A percentile compares a stretch with the other conserved stretches of the same genome.
These are phyloP conservation scores for Diaporthe amygdali DNA, from an alignment of 2,329 filamentous ascomycete species.

Conservation along the genomic window DNA sequence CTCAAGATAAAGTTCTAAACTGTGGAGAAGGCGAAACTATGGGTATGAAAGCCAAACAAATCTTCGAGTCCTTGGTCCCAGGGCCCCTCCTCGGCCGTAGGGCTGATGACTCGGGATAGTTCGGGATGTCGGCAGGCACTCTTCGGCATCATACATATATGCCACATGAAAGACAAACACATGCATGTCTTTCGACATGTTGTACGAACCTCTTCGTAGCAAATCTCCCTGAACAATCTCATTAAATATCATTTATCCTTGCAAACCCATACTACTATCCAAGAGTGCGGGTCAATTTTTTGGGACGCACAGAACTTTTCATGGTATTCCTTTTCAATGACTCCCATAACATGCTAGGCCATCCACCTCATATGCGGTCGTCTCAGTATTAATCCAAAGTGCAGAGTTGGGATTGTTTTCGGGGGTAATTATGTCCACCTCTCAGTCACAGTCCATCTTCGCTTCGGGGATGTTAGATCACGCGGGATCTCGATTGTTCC, in stretches of 20 bases:
- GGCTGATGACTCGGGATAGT: constrained; percentile 11
- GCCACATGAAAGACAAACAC: background rate
- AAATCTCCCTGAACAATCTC: background rate
- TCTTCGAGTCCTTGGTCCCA: background rate
- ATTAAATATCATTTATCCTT: background rate
- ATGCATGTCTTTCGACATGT: no score
- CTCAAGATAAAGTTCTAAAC: no score
- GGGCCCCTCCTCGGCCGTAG: background rate
- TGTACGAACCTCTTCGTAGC: no score
- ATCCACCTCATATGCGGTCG: constrained; percentile 5
- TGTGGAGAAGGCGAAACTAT: background rate
- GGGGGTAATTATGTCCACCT: constrained; percentile 28
- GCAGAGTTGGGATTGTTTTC: background rate
- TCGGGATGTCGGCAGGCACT: background rate
- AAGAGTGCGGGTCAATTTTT: background rate
- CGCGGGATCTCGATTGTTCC: constrained; percentile 51
- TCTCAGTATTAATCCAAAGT: background rate
- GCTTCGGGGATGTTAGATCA: constrained; percentile 53
- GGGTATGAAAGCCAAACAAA: background rate
- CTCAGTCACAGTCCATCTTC: constrained; percentile 63
- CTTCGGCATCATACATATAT: background rate
- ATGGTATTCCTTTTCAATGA: constrained; percentile 6
- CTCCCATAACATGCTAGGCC: constrained; percentile 5
- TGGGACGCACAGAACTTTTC: background rate
- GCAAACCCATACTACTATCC: background rate